Evolutionary conservation across 192 early-diverging fungal species (phyloP).

Genomic region (Geranomyces variabilis): DNA sequence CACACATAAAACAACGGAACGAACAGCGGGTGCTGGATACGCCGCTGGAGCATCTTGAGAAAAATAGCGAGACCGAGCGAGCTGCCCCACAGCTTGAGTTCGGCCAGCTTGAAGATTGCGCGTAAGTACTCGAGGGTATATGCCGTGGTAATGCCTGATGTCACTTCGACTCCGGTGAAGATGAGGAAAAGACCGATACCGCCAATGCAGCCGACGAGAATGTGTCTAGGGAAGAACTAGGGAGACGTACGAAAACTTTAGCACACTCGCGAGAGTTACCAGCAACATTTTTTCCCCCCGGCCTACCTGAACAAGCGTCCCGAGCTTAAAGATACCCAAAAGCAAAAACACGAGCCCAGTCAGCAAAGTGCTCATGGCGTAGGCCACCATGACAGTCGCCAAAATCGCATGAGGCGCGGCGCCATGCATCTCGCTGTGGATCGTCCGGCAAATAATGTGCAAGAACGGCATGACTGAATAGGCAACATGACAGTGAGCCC

Average conservation of each 20-base stretch:
- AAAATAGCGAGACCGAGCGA: slow-evolving; percentile 57
- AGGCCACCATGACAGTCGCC: slow-evolving; percentile 88
- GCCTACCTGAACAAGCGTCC: slow-evolving; percentile 48
- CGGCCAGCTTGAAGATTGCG: slow-evolving; percentile 67
- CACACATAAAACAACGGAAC: slow-evolving; percentile 88
- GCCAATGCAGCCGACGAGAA: slow-evolving; percentile 91
- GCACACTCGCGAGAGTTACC: too few species aligned
- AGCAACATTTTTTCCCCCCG: too few species aligned
- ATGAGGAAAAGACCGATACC: slow-evolving; percentile 72
- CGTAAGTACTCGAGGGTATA: slow-evolving; percentile 64
- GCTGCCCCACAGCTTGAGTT: slow-evolving; percentile 79
- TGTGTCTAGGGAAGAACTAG: slow-evolving; percentile 73
- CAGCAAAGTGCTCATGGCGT: slow-evolving; percentile 83
- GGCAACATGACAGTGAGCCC: slow-evolving; percentile 8
- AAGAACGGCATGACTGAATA: slow-evolving; percentile 90
- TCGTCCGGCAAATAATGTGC: slow-evolving; percentile 73
- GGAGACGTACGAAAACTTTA: too few species aligned
- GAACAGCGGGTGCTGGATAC: slow-evolving; percentile 76
- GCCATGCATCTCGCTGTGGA: slow-evolving; percentile 62
- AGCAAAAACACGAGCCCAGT: slow-evolving; percentile 87
- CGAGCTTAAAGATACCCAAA: slow-evolving; percentile 80
- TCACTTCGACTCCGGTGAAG: slow-evolving; percentile 89
- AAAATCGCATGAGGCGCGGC: slow-evolving; percentile 71
- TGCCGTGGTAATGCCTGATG: slow-evolving; percentile 64
- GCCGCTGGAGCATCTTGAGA: slow-evolving; percentile 71